Evolutionary conservation across 2,329 filamentous ascomycete genomes (phyloP), one percentile per base, ranked within the genome.

Genomic region (Fusarium pseudonygamai): DNA sequence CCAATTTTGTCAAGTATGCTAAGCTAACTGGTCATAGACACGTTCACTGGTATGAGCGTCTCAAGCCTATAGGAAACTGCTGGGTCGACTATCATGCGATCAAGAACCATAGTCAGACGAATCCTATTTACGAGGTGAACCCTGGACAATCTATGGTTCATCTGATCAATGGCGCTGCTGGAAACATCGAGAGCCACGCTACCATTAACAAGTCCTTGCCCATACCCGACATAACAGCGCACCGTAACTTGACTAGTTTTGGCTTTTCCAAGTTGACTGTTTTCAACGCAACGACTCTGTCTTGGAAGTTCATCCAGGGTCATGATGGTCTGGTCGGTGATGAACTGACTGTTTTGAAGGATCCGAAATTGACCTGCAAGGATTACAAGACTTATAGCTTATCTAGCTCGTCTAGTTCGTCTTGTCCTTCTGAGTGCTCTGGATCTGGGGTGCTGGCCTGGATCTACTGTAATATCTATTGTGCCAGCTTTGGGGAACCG

Each of bases 31-130:
- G 3, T 16, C 1, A 22, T 20, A 64, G 62, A 8, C 62, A 64
- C 3, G 58, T 64, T 7, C 58, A 64, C 1, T 64, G 62, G 62
- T 63, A 64, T 12, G 62, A 64, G 26, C 62, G 62, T 5, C 62
- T 64, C 4, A 39, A 53, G 6, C 62, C 62, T 5, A 50, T 63
- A 18, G 1, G 6, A 7, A 64, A 64, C 7, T 37, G 58, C 7
- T 1, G 3, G 1, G 20, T 64, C 43, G 61, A 64, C 22, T 7
- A 9, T 10, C 6, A 6, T 7, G 15, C 47, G 11, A n/a, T 32
- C 7, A 20, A 3, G 2, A 13, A 32, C 4, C 7, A 18, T 2
- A 32, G 10, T 16, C 9, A 30, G 6, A 30, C 8, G 45, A 7
- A 47, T 8, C 24, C 24, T 20, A 22, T 16, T 5, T 60, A 60